phyloP scores from a whole-genome alignment of 1,284 basidiomycete species.

The Amylostereum areolatum region DNA sequence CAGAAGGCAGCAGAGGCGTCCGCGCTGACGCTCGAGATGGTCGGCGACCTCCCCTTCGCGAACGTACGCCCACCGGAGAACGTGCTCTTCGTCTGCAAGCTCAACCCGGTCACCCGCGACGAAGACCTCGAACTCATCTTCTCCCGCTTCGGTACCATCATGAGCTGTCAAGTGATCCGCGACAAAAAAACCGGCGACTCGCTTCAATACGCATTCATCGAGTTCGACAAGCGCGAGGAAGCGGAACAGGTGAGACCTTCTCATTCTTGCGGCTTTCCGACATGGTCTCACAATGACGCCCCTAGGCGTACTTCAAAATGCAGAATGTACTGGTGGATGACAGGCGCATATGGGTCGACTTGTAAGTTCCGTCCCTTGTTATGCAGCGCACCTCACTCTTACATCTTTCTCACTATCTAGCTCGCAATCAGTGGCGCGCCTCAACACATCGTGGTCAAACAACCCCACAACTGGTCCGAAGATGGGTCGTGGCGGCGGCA shows the following conservation, averaged over 20 bases:
- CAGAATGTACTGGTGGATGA: constrained; percentile 99
- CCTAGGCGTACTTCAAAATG: constrained; percentile 98
- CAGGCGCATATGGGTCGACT: constrained; percentile 97
- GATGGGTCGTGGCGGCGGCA: constrained; percentile 26
- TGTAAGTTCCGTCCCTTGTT: constrained; percentile 41
- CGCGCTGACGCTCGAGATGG: constrained; percentile 97
- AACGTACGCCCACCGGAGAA: constrained; percentile 98
- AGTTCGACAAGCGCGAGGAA: constrained; percentile 90
- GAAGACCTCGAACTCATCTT: constrained; percentile 98
- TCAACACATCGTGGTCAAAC: constrained; percentile 73
- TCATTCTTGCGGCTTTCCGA: not conserved
- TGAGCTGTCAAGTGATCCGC: constrained; percentile 95
- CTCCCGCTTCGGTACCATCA: constrained; percentile 89
- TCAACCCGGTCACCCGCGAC: constrained; percentile 92
- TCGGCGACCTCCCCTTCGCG: constrained; percentile 96
- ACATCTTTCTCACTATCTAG: constrained; percentile 30
- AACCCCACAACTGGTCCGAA: constrained; percentile 51
- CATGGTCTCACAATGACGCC: not conserved
- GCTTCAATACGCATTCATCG: constrained; percentile 97
- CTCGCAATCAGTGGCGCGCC: constrained; percentile 84
- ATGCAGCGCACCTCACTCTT: constrained; percentile 3
- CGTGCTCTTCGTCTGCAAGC: constrained; percentile 97
- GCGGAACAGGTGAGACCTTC: constrained; percentile 74
- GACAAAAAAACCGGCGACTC: constrained; percentile 96
- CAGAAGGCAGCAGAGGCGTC: constrained; percentile 87